Conservation (phyloP, 108 stramenopile genomes). For the Phaeodactylum tricornutum region DNA sequence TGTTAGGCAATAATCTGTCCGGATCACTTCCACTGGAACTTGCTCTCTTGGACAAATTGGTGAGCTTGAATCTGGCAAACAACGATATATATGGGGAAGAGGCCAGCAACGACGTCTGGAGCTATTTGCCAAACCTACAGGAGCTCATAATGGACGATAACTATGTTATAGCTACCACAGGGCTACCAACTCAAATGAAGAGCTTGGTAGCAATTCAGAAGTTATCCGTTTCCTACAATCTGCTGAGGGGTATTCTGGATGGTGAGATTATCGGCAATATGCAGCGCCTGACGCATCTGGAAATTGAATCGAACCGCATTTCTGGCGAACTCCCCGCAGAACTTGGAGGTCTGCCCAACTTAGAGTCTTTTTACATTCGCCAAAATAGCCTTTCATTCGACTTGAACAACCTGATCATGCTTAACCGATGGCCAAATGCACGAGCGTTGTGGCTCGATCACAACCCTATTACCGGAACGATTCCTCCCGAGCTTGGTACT, state of each 20-base stretch:
- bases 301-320: background rate
- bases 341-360: background rate
- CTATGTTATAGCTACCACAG: background rate
- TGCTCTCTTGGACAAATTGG: background rate
- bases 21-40: background rate
- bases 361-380: background rate
- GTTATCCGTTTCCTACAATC: slow-evolving; percentile 29
- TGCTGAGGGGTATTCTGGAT: slow-evolving; percentile 24
- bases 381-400: background rate
- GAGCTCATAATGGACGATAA: background rate
- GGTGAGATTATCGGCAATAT: slow-evolving; percentile 10
- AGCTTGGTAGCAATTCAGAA: background rate
- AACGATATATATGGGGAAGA: background rate
- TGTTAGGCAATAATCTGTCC: background rate
- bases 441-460: background rate
- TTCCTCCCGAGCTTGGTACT: slow-evolving; percentile 7
- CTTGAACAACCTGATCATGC: background rate
- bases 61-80: background rate
- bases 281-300: slow-evolving; percentile 11
- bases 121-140: background rate
- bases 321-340: background rate
- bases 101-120: background rate
- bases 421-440: background rate
- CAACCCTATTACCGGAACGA: slow-evolving; percentile 3
- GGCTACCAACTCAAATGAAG: slow-evolving; percentile 1